These are phyloP conservation scores for Cardamine chenopodiifolia DNA, from an alignment of 345 rosid species.

Conservation along the genomic window DNA sequence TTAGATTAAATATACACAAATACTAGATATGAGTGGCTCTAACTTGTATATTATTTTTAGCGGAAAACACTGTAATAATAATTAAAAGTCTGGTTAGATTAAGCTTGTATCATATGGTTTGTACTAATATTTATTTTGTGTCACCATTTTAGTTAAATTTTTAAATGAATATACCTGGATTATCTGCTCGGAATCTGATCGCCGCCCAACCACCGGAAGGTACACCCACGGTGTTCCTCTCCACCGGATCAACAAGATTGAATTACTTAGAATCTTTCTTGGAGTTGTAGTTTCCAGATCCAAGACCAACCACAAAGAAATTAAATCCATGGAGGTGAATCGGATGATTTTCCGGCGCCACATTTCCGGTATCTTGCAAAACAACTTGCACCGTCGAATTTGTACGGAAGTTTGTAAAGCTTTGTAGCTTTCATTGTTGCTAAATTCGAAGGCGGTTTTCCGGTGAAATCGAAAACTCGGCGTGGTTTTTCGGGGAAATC, in stretches of 20 bases:
- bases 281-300: conserved; percentile 69
- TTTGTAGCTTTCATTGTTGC: conserved; percentile 71
- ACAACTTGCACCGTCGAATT: conserved; percentile 77
- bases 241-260: conserved; percentile 88
- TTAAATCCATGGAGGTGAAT: conserved; percentile 91
- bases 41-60: too few relatives aligned
- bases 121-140: background rate
- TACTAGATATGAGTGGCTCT: background rate
- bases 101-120: background rate
- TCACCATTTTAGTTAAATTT: background rate
- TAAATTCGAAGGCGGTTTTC: conserved; percentile 59
- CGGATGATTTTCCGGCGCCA: conserved; percentile 83
- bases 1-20: background rate
- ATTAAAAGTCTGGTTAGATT: background rate
- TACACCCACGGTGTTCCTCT: conserved; percentile 83
- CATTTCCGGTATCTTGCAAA: conserved; percentile 78
- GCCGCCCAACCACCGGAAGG: conserved; percentile 97
- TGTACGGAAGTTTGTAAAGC: conserved; percentile 61
- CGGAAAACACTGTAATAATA: too few relatives aligned
- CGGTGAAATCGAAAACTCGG: conserved; percentile 59
- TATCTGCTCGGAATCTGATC: conserved; percentile 81
- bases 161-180: conserved; percentile 62
- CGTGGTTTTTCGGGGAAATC: conserved; percentile 77
- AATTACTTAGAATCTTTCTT: conserved; percentile 60
- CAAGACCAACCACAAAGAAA: conserved; percentile 79